Percentiles rank a stretch among this genome's conserved stretches.
Evolutionary conservation across 352 stramenopile species (phyloP).

Genomic region (Phytophthora sojae): DNA sequence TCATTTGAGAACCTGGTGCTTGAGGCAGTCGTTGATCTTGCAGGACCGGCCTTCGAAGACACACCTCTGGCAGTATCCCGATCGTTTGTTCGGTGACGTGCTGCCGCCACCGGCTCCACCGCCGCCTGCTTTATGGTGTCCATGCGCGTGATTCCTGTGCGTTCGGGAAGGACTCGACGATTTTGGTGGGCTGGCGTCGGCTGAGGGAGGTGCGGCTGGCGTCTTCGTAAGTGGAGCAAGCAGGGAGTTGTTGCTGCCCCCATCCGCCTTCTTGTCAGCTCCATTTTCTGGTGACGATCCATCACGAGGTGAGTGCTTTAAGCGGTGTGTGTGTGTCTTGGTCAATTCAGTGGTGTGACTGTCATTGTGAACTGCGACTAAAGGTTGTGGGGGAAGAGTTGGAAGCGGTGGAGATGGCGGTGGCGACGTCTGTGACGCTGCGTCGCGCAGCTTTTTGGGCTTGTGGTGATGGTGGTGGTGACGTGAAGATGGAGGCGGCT

Average conservation of each 20-base stretch:
- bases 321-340: slow-evolving; percentile 7
- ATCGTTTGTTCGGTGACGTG: slow-evolving; percentile 50
- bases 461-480: slow-evolving; percentile 29
- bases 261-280: slow-evolving; percentile 4
- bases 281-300: slow-evolving; percentile 4
- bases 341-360: slow-evolving; percentile 10
- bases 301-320: slow-evolving; percentile 20
- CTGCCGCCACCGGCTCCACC: background rate
- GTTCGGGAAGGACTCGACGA: slow-evolving; percentile 17
- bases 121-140: slow-evolving; percentile 14
- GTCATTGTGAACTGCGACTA: slow-evolving; percentile 5
- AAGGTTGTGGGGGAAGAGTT: background rate
- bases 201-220: background rate
- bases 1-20: slow-evolving; percentile 64
- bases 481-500: slow-evolving; percentile 19
- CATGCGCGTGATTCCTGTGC: slow-evolving; percentile 4
- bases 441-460: slow-evolving; percentile 23
- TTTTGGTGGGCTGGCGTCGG: slow-evolving; percentile 9
- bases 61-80: slow-evolving; percentile 68
- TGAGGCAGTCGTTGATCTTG: slow-evolving; percentile 73
- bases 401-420: slow-evolving; percentile 17
- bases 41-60: slow-evolving; percentile 62
- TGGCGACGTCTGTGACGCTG: slow-evolving; percentile 28
- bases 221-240: slow-evolving; percentile 28
- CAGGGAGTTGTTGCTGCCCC: slow-evolving; percentile 12